Evolutionary conservation across 768 basidiomycete genomes (phyloP).

Genomic region (Tylopilus rubrobrunneus): DNA sequence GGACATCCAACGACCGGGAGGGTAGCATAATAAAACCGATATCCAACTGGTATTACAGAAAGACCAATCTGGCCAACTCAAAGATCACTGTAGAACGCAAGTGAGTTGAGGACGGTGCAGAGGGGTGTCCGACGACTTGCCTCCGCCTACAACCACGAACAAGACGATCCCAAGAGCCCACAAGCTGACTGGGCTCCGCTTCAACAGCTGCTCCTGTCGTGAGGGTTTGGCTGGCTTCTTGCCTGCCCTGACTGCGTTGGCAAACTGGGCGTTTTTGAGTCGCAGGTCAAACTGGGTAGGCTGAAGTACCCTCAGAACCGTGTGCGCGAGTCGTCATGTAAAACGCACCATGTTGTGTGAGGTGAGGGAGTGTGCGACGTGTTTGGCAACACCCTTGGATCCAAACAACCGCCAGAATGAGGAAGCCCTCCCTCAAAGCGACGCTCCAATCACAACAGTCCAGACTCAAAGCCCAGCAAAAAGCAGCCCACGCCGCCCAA

Average conservation of each 20-base stretch:
- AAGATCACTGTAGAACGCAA: conserved; percentile 55
- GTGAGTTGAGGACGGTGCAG: neutral
- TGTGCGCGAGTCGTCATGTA: neutral
- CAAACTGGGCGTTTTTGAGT: conserved; percentile 78
- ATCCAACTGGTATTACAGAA: conserved; percentile 42
- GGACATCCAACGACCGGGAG: conserved; percentile 6
- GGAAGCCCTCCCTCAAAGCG: conserved; percentile 55
- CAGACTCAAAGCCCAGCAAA: conserved; percentile 59
- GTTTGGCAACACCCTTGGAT: neutral
- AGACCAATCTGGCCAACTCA: conserved; percentile 62
- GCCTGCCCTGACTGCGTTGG: conserved; percentile 64
- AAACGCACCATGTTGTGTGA: conserved; percentile 30
- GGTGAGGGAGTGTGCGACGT: neutral
- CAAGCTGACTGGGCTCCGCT: conserved; percentile 69
- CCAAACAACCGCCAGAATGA: conserved; percentile 37
- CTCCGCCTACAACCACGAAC: conserved; percentile 80
- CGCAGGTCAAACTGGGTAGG: conserved; percentile 83
- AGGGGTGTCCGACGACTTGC: conserved; percentile 37
- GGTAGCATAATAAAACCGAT: neutral
- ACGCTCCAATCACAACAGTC: conserved; percentile 69
- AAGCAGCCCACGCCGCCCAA: conserved; percentile 48
- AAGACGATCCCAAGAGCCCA: conserved; percentile 72
- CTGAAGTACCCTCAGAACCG: conserved; percentile 31
- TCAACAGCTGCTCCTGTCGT: conserved; percentile 64
- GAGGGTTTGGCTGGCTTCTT: conserved; percentile 75